Evolutionary conservation across 768 basidiomycete species (phyloP).

Genomic region (Suillus ampliporus): DNA sequence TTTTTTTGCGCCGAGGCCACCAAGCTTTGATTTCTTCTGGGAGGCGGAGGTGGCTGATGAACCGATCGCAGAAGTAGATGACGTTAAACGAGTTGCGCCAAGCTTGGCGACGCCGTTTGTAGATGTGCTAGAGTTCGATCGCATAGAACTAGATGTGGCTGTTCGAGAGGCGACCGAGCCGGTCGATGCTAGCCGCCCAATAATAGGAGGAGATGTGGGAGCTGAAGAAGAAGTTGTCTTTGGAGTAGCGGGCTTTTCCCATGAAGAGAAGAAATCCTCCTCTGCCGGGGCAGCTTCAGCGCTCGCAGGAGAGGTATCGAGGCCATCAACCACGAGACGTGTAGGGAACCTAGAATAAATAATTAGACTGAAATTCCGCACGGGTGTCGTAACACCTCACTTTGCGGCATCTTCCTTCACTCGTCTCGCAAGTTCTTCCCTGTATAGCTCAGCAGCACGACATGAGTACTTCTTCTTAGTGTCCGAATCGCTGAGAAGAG

Average conservation of each 20-base stretch:
- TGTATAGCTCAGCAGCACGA: slow-evolving; percentile 85
- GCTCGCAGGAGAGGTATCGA: slow-evolving; percentile 49
- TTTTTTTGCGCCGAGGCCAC: slow-evolving; percentile 87
- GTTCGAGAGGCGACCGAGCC: slow-evolving; percentile 55
- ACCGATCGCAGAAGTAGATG: slow-evolving; percentile 42
- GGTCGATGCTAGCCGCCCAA: slow-evolving; percentile 57
- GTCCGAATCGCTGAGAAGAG: slow-evolving; percentile 73
- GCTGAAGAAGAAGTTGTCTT: slow-evolving; percentile 59
- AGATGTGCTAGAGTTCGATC: slow-evolving; percentile 47
- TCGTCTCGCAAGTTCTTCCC: slow-evolving; percentile 84
- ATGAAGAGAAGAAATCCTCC: slow-evolving; percentile 96
- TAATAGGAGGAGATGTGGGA: slow-evolving; percentile 57
- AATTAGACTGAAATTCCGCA: slow-evolving; percentile 3
- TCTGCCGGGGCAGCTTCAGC: slow-evolving; percentile 57
- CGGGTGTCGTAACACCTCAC: slow-evolving; percentile 46
- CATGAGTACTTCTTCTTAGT: slow-evolving; percentile 90
- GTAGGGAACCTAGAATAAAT: slow-evolving; percentile 65
- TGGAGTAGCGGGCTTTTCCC: slow-evolving; percentile 82
- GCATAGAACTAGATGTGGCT: slow-evolving; percentile 66
- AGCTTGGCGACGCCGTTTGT: slow-evolving; percentile 41
- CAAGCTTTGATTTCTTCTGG: slow-evolving; percentile 72
- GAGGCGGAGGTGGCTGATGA: slow-evolving; percentile 37
- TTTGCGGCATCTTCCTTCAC: slow-evolving; percentile 75
- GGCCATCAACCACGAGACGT: slow-evolving; percentile 84
- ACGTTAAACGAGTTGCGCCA: slow-evolving; percentile 49